Conservation (phyloP, 495 filamentous ascomycete genomes). For the Stereocaulon alpinum region DNA sequence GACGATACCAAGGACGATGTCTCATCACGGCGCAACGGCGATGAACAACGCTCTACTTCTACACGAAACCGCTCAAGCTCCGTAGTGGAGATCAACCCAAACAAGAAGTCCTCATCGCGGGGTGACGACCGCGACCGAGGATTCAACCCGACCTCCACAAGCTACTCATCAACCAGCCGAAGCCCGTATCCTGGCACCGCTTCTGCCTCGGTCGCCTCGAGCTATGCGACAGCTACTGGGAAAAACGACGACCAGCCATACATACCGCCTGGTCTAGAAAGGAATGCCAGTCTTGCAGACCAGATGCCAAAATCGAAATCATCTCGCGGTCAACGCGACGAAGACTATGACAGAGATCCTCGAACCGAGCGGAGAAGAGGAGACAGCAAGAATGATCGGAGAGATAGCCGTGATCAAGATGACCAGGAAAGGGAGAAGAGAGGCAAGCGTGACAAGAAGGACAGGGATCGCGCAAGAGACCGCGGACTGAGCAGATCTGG, state of each 20-base stretch:
- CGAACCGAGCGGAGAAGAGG: slow-evolving; percentile 2
- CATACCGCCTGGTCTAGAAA: slow-evolving; percentile 13
- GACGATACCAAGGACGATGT: slow-evolving; percentile 19
- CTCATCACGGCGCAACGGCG: slow-evolving; percentile 17
- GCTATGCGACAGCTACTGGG: slow-evolving; percentile 44
- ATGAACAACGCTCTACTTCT: slow-evolving; percentile 11
- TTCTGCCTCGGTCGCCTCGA: slow-evolving; percentile 40
- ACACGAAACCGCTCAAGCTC: slow-evolving; percentile 24
- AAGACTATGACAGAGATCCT: slow-evolving; percentile 5
- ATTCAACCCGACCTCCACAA: slow-evolving; percentile 23
- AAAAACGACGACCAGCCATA: slow-evolving; percentile 26
- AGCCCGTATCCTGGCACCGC: slow-evolving; percentile 35
- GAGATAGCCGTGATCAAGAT: slow-evolving; percentile 29
- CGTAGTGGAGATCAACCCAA: slow-evolving; percentile 28
- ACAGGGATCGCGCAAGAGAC: slow-evolving; percentile 14
- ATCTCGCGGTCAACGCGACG: slow-evolving; percentile 17
- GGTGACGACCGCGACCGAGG: slow-evolving; percentile 42
- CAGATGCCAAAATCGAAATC: slow-evolving; percentile 16
- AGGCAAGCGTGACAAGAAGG: slow-evolving; percentile 25
- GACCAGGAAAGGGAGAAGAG: slow-evolving; percentile 22
- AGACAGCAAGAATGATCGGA: slow-evolving; percentile 28
- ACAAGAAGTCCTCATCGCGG: slow-evolving; percentile 39
- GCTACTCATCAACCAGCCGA: slow-evolving; percentile 27
- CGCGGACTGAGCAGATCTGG: slow-evolving; percentile 8
- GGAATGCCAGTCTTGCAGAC: slow-evolving; percentile 20